phyloP scores from a whole-genome alignment of 2,329 filamentous ascomycete species.

The Penicillium aurantiogriseum region DNA sequence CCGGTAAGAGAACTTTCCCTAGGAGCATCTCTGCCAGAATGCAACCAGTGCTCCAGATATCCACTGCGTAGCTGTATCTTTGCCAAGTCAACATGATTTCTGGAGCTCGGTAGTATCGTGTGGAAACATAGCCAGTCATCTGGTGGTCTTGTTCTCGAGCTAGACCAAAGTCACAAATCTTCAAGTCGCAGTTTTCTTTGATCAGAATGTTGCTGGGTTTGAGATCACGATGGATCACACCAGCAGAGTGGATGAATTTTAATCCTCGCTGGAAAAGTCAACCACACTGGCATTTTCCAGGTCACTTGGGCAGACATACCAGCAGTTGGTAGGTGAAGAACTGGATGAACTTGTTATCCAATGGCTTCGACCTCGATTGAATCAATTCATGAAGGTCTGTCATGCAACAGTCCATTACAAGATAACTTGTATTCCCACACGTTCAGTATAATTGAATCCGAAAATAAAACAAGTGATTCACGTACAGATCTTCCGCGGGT shows the following conservation, averaged over 20 bases:
- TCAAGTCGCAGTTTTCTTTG: slow-evolving; percentile 98
- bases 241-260: slow-evolving; percentile 97
- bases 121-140: slow-evolving; percentile 98
- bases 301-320: neutral
- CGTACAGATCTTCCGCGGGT: slow-evolving; percentile 7
- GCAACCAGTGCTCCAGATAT: slow-evolving; percentile 98
- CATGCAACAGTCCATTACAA: slow-evolving; percentile 8
- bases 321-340: slow-evolving; percentile 13
- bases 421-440: neutral
- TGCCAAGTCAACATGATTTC: slow-evolving; percentile 99
- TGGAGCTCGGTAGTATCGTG: slow-evolving; percentile 93
- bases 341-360: slow-evolving; percentile 3
- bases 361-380: neutral
- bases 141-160: slow-evolving; percentile 96
- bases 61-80: slow-evolving; percentile 97
- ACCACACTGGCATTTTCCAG: neutral
- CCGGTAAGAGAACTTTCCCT: slow-evolving; percentile 93
- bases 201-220: slow-evolving; percentile 98
- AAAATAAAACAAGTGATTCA: neutral
- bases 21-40: slow-evolving; percentile 99
- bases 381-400: slow-evolving; percentile 8
- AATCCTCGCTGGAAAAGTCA: slow-evolving; percentile 68
- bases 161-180: slow-evolving; percentile 97
- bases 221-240: slow-evolving; percentile 70
- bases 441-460: neutral